phyloP scores from a whole-genome alignment of 2,329 filamentous ascomycete genomes.

The Intubia oerlemansii region DNA sequence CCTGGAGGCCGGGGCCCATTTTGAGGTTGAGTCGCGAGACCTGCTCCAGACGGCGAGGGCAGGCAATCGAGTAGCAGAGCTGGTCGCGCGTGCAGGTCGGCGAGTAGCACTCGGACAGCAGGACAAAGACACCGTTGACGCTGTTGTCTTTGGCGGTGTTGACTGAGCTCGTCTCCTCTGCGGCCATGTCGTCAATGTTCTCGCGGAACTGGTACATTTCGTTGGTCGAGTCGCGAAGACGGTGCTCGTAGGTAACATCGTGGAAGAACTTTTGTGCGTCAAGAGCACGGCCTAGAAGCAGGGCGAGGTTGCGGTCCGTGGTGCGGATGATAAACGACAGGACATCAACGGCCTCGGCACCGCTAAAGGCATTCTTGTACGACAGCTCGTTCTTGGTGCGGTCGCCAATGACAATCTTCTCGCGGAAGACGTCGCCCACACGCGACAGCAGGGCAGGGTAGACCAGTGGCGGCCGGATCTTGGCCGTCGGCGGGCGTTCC shows the following conservation, averaged over 20 bases:
- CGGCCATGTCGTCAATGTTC: conserved; percentile 57
- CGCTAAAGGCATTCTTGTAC: conserved; percentile 94
- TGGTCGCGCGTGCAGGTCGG: conserved; percentile 91
- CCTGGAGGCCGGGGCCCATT: conserved; percentile 68
- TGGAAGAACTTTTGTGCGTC: conserved; percentile 99
- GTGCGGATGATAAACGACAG: conserved; percentile 95
- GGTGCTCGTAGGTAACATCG: conserved; percentile 94
- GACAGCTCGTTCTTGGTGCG: conserved; percentile 91
- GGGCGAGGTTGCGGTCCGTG: conserved; percentile 79
- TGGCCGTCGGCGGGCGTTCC: conserved; percentile 35
- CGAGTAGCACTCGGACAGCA: conserved; percentile 93
- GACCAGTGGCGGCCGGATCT: conserved; percentile 59
- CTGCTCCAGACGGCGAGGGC: conserved; percentile 79
- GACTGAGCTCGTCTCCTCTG: conserved; percentile 38
- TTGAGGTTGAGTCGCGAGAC: conserved; percentile 88
- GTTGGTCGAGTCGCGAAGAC: conserved; percentile 75
- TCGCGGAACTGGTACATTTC: conserved; percentile 97
- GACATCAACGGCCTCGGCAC: conserved; percentile 85
- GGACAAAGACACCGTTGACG: conserved; percentile 90
- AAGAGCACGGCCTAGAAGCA: conserved; percentile 73
- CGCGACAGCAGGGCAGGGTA: conserved; percentile 88
- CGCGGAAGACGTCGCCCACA: conserved; percentile 79
- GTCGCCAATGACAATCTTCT: conserved; percentile 69
- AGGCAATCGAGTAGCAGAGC: conserved; percentile 94
- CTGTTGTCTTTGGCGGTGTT: conserved; percentile 2